These are phyloP conservation scores for Henningerozyma blattae DNA, from an alignment of 805 yeast genomes.

Conservation along the genomic window DNA sequence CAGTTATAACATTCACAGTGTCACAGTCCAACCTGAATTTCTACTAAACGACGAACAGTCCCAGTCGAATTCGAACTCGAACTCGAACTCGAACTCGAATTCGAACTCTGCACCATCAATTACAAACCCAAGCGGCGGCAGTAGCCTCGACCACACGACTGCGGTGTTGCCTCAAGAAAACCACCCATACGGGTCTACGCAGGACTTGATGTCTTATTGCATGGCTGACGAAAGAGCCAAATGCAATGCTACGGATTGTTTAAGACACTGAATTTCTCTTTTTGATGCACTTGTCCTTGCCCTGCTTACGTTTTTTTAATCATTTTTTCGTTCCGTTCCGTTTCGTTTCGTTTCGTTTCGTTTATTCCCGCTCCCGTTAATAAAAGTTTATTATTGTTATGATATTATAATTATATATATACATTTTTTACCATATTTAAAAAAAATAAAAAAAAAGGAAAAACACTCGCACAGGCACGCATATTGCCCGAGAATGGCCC, in stretches of 20 bases:
- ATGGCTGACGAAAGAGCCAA: constrained; percentile 41
- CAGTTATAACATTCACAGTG: constrained; percentile 78
- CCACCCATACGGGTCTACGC: too few relatives aligned
- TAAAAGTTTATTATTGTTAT: too few relatives aligned
- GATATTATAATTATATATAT: too few relatives aligned
- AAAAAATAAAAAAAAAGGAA: too few relatives aligned
- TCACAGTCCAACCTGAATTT: constrained; percentile 95
- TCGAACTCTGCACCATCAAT: neutral
- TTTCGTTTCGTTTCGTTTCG: too few relatives aligned
- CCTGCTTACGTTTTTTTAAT: neutral
- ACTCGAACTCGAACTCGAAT: neutral
- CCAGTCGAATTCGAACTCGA: neutral
- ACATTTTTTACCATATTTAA: too few relatives aligned
- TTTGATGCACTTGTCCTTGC: neutral
- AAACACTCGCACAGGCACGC: too few relatives aligned
- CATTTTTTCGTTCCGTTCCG: neutral
- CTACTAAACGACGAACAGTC: constrained; percentile 6
- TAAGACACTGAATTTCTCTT: constrained; percentile 13
- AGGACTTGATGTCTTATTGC: too few relatives aligned
- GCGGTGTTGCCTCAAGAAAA: too few relatives aligned
- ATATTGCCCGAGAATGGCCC: too few relatives aligned
- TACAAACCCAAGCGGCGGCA: neutral
- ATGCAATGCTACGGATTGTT: constrained; percentile 36
- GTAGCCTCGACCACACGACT: too few relatives aligned
- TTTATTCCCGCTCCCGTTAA: too few relatives aligned